These are phyloP conservation scores for Comarum palustre DNA, from an alignment of 306 rosid genomes.

Conservation along the genomic window DNA sequence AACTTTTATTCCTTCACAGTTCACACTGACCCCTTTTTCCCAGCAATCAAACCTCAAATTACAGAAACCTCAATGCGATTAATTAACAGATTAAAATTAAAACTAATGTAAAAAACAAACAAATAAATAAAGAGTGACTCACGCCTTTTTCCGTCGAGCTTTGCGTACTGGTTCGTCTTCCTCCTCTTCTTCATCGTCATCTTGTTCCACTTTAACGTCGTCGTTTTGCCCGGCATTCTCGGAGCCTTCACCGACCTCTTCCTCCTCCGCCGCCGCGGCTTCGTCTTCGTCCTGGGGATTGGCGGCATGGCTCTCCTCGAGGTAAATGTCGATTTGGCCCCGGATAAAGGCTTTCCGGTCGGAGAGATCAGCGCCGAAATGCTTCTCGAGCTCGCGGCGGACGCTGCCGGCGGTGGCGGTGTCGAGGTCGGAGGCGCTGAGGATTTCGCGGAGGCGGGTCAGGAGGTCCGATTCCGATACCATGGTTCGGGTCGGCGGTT, in stretches of 20 bases:
- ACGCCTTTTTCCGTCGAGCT: conserved; percentile 17
- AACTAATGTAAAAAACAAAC: background rate
- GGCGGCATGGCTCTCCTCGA: conserved; percentile 18
- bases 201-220: conserved; percentile 5
- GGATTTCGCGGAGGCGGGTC: conserved; percentile 35
- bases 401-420: conserved; percentile 39
- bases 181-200: conserved; percentile 1
- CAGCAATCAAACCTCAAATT: conserved; percentile 19
- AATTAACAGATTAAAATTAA: background rate
- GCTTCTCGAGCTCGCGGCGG: conserved; percentile 37
- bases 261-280: conserved; percentile 1
- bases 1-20: background rate
- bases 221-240: conserved; percentile 15
- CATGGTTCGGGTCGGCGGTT: conserved; percentile 11
- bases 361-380: conserved; percentile 33
- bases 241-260: conserved; percentile 18
- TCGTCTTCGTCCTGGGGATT: conserved; percentile 3
- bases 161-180: conserved; percentile 4
- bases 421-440: conserved; percentile 33
- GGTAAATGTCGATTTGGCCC: conserved; percentile 34
- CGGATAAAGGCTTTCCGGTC: conserved; percentile 37
- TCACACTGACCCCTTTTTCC: conserved; percentile 4
- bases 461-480: conserved; percentile 33
- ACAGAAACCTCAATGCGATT: background rate
- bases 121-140: conserved; percentile 1